phyloP scores from a whole-genome alignment of 2,329 filamentous ascomycete genomes.

The Lachnellula suecica region DNA sequence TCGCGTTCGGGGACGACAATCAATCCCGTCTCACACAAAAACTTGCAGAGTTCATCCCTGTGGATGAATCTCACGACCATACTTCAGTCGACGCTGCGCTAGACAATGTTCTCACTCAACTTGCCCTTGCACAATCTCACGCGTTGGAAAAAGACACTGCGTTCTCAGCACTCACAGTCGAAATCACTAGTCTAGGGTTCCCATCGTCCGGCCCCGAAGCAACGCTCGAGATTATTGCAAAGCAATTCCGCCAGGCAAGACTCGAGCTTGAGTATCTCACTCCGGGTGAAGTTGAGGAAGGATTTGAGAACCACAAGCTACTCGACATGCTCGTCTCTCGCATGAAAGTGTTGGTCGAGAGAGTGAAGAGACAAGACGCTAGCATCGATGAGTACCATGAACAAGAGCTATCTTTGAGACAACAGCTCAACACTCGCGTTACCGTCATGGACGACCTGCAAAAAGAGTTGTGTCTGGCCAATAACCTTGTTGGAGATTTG shows the following conservation, averaged over 20 bases:
- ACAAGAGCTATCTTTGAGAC: constrained; percentile 53
- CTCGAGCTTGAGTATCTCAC: constrained; percentile 62
- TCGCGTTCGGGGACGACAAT: constrained; percentile 28
- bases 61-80: constrained; percentile 24
- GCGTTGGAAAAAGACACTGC: constrained; percentile 40
- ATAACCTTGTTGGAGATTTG: constrained; percentile 14
- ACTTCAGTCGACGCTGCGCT: constrained; percentile 30
- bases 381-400: constrained; percentile 60
- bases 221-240: constrained; percentile 43
- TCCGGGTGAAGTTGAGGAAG: constrained; percentile 56
- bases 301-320: constrained; percentile 47
- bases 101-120: constrained; percentile 31
- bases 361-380: constrained; percentile 48
- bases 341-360: constrained; percentile 48
- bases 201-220: constrained; percentile 39
- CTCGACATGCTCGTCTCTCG: constrained; percentile 53
- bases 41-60: constrained; percentile 26
- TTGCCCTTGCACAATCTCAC: constrained; percentile 31
- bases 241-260: constrained; percentile 54
- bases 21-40: constrained; percentile 28
- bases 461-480: constrained; percentile 37
- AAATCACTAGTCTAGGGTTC: constrained; percentile 53
- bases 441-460: constrained; percentile 49
- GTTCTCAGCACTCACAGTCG: constrained; percentile 45
- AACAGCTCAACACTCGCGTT: constrained; percentile 55